Percentiles rank a stretch among this genome's conserved stretches.
phyloP scores from a whole-genome alignment of 1,139 yeast genomes.

The Yamadazyma friedrichii region DNA sequence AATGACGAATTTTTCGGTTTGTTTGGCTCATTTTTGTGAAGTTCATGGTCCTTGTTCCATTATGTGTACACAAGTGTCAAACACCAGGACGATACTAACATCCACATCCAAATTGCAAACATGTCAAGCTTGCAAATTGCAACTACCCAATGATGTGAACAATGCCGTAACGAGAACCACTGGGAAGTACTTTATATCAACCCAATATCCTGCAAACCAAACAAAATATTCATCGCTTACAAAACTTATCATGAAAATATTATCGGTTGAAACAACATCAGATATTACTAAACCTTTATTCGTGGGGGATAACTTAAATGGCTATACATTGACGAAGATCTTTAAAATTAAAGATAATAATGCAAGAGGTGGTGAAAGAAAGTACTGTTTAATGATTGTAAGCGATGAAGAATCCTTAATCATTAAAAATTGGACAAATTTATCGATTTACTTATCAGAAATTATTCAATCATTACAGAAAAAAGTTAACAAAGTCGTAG shows the following conservation, averaged over 20 bases:
- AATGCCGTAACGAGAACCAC: conserved; percentile 26
- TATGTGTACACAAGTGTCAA: conserved; percentile 60
- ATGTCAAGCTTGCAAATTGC: conserved; percentile 58
- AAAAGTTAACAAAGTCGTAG: conserved; percentile 27
- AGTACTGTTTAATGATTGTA: conserved; percentile 64
- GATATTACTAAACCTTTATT: conserved; percentile 67
- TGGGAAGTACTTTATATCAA: conserved; percentile 31
- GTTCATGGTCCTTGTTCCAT: conserved; percentile 79
- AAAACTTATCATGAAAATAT: conserved; percentile 60
- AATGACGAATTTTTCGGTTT: conserved; percentile 33
- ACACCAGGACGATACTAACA: conserved; percentile 18
- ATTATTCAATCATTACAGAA: conserved; percentile 50
- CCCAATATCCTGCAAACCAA: conserved; percentile 66
- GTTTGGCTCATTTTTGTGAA: conserved; percentile 83
- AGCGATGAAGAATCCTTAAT: conserved; percentile 56
- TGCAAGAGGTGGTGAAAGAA: conserved; percentile 78
- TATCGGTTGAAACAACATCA: conserved; percentile 71
- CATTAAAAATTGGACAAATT: conserved; percentile 57
- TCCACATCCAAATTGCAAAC: conserved; percentile 40
- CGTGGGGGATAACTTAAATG: conserved; percentile 67
- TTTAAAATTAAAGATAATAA: conserved; percentile 67
- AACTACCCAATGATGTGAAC: conserved; percentile 41
- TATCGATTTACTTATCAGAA: conserved; percentile 49
- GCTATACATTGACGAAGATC: conserved; percentile 64
- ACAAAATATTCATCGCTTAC: conserved; percentile 52